Percentiles rank a stretch among this genome's conserved stretches.
These are phyloP conservation scores for Aspergillus affinis DNA, from an alignment of 495 filamentous ascomycete genomes.

Conservation along the genomic window DNA sequence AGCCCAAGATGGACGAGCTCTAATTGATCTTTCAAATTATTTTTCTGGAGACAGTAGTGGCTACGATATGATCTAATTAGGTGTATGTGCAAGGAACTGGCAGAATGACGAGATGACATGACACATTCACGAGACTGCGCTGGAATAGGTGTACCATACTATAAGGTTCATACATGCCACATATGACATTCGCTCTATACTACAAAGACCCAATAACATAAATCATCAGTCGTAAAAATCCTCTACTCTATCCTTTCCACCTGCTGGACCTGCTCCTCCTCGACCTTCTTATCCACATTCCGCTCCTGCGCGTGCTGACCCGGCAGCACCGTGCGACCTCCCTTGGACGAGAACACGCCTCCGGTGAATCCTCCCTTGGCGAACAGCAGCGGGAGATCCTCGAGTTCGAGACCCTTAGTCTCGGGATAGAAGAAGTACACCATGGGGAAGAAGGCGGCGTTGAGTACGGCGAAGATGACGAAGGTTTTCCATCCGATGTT, in stretches of 20 bases:
- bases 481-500: slow-evolving; percentile 62
- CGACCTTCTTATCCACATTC: slow-evolving; percentile 19
- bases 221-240: neutral
- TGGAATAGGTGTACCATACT: no score
- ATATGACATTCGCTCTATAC: no score
- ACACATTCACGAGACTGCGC: no score
- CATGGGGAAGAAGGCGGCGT: slow-evolving; percentile 59
- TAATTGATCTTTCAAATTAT: slow-evolving; percentile 1
- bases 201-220: no score
- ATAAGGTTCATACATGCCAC: no score
- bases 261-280: slow-evolving; percentile 17
- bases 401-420: slow-evolving; percentile 64
- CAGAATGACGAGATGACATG: neutral
- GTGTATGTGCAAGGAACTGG: neutral
- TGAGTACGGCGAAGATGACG: slow-evolving; percentile 60
- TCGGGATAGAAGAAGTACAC: slow-evolving; percentile 68
- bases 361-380: slow-evolving; percentile 35
- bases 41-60: no score
- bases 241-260: neutral
- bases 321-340: slow-evolving; percentile 24
- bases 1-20: slow-evolving; percentile 27
- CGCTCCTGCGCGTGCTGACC: slow-evolving; percentile 23
- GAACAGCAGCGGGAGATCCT: slow-evolving; percentile 71
- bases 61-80: neutral
- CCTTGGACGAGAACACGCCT: slow-evolving; percentile 34